Conservation (phyloP, 2,329 filamentous ascomycete species). For the Coccinonectria pachysandricola region DNA sequence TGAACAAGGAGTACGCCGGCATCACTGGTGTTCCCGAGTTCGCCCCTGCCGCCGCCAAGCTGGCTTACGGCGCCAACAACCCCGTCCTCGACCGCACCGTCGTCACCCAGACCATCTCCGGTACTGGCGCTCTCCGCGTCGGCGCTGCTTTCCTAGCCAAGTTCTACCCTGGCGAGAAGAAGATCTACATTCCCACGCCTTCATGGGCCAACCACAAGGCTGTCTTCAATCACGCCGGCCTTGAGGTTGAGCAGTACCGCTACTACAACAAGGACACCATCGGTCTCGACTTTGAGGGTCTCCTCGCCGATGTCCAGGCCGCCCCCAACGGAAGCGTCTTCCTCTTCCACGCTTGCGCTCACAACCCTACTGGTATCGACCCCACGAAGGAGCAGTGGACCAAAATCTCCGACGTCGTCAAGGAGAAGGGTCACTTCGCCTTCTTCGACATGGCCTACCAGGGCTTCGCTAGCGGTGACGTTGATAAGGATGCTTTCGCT, state of each 20-base stretch:
- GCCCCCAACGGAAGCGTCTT: constrained; percentile 82
- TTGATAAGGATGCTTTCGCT: constrained; percentile 85
- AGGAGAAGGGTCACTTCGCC: constrained; percentile 77
- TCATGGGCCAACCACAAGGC: constrained; percentile 98
- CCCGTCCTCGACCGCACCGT: constrained; percentile 67
- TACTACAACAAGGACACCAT: constrained; percentile 99
- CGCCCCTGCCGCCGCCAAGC: constrained; percentile 79
- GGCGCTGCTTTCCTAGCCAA: constrained; percentile 87
- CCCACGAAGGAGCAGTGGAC: constrained; percentile 87
- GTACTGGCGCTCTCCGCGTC: constrained; percentile 90
- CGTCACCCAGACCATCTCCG: constrained; percentile 97
- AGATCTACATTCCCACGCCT: constrained; percentile 90
- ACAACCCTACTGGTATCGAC: constrained; percentile 96
- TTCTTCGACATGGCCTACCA: constrained; percentile 99
- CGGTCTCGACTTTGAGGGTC: constrained; percentile 90
- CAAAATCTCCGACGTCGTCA: constrained; percentile 78
- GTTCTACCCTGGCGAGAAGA: constrained; percentile 85
- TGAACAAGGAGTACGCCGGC: constrained; percentile 97
- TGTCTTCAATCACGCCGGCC: constrained; percentile 86
- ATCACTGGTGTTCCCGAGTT: constrained; percentile 95
- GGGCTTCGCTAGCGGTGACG: constrained; percentile 89
- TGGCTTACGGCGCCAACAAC: constrained; percentile 81
- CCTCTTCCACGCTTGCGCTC: constrained; percentile 91
- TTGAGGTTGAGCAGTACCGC: constrained; percentile 88
- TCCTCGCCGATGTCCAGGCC: constrained; percentile 81